Base-by-base conservation (phyloP, 2,329 filamentous ascomycete species). In the Cordyceps fumosorosea region DNA sequence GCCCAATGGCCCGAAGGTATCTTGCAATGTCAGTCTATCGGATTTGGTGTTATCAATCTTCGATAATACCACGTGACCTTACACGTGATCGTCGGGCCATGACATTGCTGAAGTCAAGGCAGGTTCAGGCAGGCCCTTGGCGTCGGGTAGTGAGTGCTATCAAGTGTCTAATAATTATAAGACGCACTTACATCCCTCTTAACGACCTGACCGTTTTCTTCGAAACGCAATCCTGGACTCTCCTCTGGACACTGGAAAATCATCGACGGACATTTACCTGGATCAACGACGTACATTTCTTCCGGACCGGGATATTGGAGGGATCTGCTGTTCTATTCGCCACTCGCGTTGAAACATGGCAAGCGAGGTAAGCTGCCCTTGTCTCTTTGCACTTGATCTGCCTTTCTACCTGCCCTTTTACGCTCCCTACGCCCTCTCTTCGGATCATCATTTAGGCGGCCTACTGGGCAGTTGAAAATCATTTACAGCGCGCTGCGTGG, bases 351-450 rank as follows among this genome's bases (percentile, higher is more conserved):
- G 11, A 60, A 45, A 10, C 60, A 62, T 62, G 60, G 53, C 60
- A n/a, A 56, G 60, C 45, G 60, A 62, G 53, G 60, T 62, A 34
- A 62, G 60, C 56, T 37, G 3, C 14, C 11, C 14, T 20, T 47
- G n/a, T 22, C 11, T n/a, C 6, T 32, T 22, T 18, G 40, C 40
- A 7, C 16, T 42, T 44, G 40, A n/a, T 44, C 40, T 44, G 40
- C 16, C 40, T 16, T n/a, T 44, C 18, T 18, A 18, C 20, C 20
- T 42, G 26, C 11, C n/a, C 32, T 22, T 7, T 16, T 16, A 18
- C 18, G 16, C 42, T 44, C 42, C 42, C 42, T 44, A 14, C 42
- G n/a, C 16, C 6, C 42, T 44, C 42, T n/a, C 16, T n/a, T 16
- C 18, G 16, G 10, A 37, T 37, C 34, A 44, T 44, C 3, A 18